phyloP scores from a whole-genome alignment of 2,329 filamentous ascomycete genomes.

The Cytospora chrysosperma region DNA sequence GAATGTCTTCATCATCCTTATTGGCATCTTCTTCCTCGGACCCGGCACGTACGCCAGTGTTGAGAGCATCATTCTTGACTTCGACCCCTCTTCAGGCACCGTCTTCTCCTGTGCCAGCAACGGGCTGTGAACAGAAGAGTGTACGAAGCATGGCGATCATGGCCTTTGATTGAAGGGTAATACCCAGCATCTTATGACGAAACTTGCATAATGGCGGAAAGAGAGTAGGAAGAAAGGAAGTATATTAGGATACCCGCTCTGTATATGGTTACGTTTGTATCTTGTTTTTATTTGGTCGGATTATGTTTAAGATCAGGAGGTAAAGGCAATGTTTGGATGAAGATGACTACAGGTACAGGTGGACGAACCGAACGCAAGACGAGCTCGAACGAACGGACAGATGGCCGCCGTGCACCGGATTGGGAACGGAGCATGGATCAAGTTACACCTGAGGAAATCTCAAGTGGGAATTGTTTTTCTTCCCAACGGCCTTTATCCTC shows the following conservation, averaged over 20 bases:
- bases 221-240: not conserved
- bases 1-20: slow-evolving; percentile 70
- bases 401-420: not conserved
- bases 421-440: not conserved
- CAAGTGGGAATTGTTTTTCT: not conserved
- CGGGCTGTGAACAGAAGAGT: slow-evolving; percentile 48
- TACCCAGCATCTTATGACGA: not conserved
- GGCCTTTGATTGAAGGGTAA: not conserved
- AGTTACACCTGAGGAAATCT: not conserved
- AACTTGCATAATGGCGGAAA: not conserved
- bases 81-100: slow-evolving; percentile 58
- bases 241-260: not conserved
- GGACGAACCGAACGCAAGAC: not conserved
- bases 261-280: not conserved
- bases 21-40: slow-evolving; percentile 78
- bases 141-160: not conserved
- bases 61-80: slow-evolving; percentile 72
- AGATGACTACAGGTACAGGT: not conserved
- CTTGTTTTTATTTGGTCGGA: not conserved
- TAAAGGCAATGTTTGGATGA: not conserved
- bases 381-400: not conserved
- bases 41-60: slow-evolving; percentile 80
- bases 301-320: not conserved
- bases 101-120: slow-evolving; percentile 75
- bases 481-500: too few relatives aligned